Percentiles rank a stretch among this genome's conserved stretches.
These are phyloP conservation scores for Neophaeococcomyces aloes DNA, from an alignment of 2,329 filamentous ascomycete species.

Conservation along the genomic window DNA sequence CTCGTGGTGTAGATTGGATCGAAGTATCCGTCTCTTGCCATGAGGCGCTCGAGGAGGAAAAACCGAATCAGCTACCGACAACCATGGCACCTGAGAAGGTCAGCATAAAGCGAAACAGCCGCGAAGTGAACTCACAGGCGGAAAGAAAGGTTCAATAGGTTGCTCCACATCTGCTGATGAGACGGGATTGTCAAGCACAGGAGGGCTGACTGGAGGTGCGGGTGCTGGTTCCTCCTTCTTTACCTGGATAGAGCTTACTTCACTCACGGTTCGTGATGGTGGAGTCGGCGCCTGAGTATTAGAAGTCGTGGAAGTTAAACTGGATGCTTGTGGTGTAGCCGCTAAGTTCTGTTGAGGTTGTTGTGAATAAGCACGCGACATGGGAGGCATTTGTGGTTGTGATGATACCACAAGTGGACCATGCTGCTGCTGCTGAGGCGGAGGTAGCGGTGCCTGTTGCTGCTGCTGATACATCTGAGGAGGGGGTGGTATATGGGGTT, in stretches of 20 bases:
- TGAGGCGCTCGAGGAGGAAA: constrained; percentile 45
- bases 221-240: constrained; percentile 18
- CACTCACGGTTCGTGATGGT: constrained; percentile 20
- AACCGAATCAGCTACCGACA: constrained; percentile 43
- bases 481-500: constrained; percentile 33
- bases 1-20: constrained; percentile 27
- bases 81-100: constrained; percentile 45
- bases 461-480: constrained; percentile 22
- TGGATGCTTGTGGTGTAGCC: constrained; percentile 24
- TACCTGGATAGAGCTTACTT: constrained; percentile 18
- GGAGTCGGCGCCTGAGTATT: constrained; percentile 30
- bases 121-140: constrained; percentile 32
- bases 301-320: constrained; percentile 19
- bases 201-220: constrained; percentile 25
- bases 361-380: constrained; percentile 14
- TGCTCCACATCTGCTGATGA: constrained; percentile 14
- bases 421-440: not conserved
- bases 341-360: constrained; percentile 16
- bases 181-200: constrained; percentile 19
- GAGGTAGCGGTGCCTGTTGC: too few relatives aligned
- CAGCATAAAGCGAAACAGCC: not conserved
- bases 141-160: constrained; percentile 38
- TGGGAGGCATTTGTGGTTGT: constrained; percentile 14
- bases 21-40: constrained; percentile 34
- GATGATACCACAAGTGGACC: constrained; percentile 12